Evolutionary conservation across 176 grass and related monocot genomes (phyloP).

Genomic region (Oropetium thomaeum): DNA sequence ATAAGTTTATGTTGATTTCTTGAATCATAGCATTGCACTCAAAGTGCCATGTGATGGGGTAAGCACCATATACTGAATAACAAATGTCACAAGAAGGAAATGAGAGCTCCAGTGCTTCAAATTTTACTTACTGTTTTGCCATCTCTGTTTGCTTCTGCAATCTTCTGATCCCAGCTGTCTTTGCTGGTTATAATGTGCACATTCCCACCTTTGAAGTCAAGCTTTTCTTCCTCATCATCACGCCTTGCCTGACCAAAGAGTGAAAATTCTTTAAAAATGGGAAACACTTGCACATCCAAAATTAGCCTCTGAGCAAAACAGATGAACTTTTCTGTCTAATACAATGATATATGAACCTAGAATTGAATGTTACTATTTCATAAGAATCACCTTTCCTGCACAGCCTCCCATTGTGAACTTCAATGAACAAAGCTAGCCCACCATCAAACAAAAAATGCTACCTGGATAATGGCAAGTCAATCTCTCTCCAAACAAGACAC

Average conservation of each 20-base stretch:
- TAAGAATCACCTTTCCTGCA: constrained; percentile 40
- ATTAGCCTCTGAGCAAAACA: neutral
- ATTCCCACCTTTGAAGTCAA: constrained; percentile 83
- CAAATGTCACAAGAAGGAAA: constrained; percentile 7
- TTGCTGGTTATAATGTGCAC: constrained; percentile 79
- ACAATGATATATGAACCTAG: neutral
- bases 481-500: neutral
- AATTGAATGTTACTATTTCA: neutral
- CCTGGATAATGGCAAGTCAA: constrained; percentile 18
- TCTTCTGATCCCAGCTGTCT: constrained; percentile 83
- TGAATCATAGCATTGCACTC: neutral
- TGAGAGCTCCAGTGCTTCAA: neutral
- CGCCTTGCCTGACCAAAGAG: constrained; percentile 44
- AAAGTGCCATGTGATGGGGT: neutral
- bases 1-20: neutral
- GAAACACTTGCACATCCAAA: constrained; percentile 9
- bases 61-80: constrained; percentile 13
- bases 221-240: constrained; percentile 53
- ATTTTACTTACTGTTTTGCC: constrained; percentile 80
- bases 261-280: neutral
- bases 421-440: neutral
- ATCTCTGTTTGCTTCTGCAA: constrained; percentile 81
- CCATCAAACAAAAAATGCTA: neutral
- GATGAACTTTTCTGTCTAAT: neutral
- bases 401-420: constrained; percentile 44